Base-by-base conservation (phyloP, 768 basidiomycete species). In the Pleurotus sapidus region DNA sequence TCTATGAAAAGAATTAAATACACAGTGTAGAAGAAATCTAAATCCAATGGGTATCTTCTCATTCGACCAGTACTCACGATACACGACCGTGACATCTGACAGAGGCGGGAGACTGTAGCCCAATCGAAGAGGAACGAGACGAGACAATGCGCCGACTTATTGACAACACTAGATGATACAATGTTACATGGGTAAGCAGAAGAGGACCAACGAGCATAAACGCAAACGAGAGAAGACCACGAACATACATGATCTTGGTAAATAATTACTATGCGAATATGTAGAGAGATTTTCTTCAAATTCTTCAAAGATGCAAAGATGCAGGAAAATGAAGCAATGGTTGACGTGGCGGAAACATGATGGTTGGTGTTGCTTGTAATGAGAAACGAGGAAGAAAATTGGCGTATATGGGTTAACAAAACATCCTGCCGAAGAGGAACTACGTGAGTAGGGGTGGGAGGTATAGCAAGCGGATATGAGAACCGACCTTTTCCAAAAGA, bases 91-190 rank as follows among this genome's bases (percentile, higher is more conserved):
- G 30, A 34, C 30, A 34, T 34, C 30, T 34, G 30, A 34, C 9
- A 34, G 30, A 34, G 30, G 30, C 30, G 11, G 11, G 30, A 11
- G 30, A 30, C 30, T 11, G 30, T 34, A 4, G 30, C 30, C 30
- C 30, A 34, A 34, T 40, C 57, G 5, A 45, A 17, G n/a, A 15
- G 3, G 14, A 23, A 43, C 5, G 12, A 18, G 24, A 54, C 37
- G 27, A 39, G 8, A 17, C 49, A 34, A 30, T 18, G 47, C 24
- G 46, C 23, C 46, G 24, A 24, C 46, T 27, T 50, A 34, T 50
- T 50, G 51, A 54, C 42, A 54, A 40, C 51, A 54, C 51, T 54
- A 54, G 20, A 54, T 54, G 51, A 54, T 54, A 54, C 51, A 54
- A 54, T 54, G 51, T 8, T 40, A 39, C 37, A 40, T 38, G 51